Evolutionary conservation across 768 basidiomycete species (phyloP), one percentile per base, ranked within the genome.

Genomic region (Phylloporus sp.): DNA sequence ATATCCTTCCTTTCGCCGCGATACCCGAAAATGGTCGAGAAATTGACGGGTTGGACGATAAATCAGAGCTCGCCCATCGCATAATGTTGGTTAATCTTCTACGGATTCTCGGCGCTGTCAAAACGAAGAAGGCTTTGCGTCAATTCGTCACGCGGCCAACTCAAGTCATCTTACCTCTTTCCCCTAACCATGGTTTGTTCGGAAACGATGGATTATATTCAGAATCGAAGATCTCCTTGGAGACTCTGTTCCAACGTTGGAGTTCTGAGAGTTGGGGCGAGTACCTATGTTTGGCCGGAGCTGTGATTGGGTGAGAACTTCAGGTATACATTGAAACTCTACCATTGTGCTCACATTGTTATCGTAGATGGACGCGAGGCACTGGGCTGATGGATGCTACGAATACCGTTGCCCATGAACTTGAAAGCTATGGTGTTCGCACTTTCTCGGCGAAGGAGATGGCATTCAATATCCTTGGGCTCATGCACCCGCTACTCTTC

Each of bases 371-470:
- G 95, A 97, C 95, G 41, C 91, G 97, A 56, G 97, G 97, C 28
- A 99, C 97, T 10, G 95, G 95, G 52, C 74, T 99, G 45, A 98
- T 99, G 97, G 86, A 81, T 51, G 88, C 94, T 4, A 95, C 92
- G 39, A 95, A 95, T 73, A 91, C 88, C 38, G 87, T 97, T 47
- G 93, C 97, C 24, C 90, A 95, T 52, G 92, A 93, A 48, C 80
- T 99, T 38, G 97, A 99, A 74, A 80, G 84, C 52, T 80, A 88
- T 56, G 97, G 97, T 55, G 91, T 97, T 52, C 84, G 97, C 58
- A 99, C 97, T 2, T 99, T 98, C 82, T 98, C 95, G 1, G 89
- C 97, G 26, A 98, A 98, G 76, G 97, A 99, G 73, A 99, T 98
- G 97, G 95, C 97, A 0, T 99, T 99, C 84, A 99, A 99, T 72